Base-by-base conservation (phyloP, 2,329 filamentous ascomycete genomes). In the Trichoderma koningii region DNA sequence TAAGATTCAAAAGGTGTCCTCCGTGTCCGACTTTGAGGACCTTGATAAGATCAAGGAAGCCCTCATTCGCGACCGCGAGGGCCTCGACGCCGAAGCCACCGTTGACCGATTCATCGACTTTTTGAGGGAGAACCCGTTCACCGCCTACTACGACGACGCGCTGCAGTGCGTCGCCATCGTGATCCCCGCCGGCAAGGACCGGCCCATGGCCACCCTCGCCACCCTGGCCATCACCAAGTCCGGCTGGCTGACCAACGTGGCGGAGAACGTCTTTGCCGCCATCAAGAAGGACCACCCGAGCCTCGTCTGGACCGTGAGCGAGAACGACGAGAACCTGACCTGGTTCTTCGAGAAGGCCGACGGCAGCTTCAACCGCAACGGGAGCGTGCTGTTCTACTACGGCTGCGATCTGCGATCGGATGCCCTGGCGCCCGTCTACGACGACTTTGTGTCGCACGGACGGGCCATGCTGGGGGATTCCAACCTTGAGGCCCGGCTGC, bases 301-400 rank as follows among this genome's bases (percentile, higher is more conserved):
- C 79, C 84, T 98, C 69, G 90, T 92, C 69, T 99, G 93, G 94
- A 96, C 93, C n/a, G 94, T 97, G 67, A 94, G 91, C 80, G 90
- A 93, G 73, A 90, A 96, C 70, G 93, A 98, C 72, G 94, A 98
- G 84, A 97, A 98, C 76, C 82, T 98, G 72, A 93, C 92, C 12
- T 98, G 94, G 95, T 97, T 98, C 83, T 96, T 96, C 71, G 93
- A 97, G 78, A 97, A 97, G 83, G 90, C 94, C 10, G 93, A 97
- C 71, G 94, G 95, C 64, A 97, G 92, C 77, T 85, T 97, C 72
- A 92, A 90, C 68, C 87, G 89, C 64, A 88, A 92, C 70, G 92
- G 92, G 66, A 92, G 93, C 73, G 92, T 97, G 45, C 88, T 98
- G 73, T 98, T 98, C 83, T 98, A 94, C 91, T 97, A 96, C 76